phyloP scores from a whole-genome alignment of 805 yeast species.

The Schwanniomyces vanrijiae region DNA sequence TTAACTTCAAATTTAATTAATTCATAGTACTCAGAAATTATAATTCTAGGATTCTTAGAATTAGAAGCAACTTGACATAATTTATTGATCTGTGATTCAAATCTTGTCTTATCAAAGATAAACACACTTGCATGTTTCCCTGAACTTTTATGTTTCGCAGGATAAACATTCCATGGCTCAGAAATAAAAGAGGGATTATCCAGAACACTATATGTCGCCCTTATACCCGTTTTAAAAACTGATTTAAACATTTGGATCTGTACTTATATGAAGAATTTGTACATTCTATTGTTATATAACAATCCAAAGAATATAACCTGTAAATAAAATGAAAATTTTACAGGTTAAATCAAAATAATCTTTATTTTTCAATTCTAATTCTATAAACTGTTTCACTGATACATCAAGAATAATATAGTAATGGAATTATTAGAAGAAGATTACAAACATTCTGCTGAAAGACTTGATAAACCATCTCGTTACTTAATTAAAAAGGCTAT shows the following conservation, averaged over 20 bases:
- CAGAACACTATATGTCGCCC: slow-evolving; percentile 66
- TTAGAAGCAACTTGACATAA: slow-evolving; percentile 30
- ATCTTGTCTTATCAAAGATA: slow-evolving; percentile 77
- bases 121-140: slow-evolving; percentile 76
- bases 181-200: slow-evolving; percentile 68
- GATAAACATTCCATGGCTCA: slow-evolving; percentile 83
- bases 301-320: not conserved
- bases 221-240: slow-evolving; percentile 58
- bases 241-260: slow-evolving; percentile 47
- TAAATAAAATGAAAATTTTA: not conserved
- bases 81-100: slow-evolving; percentile 52
- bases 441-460: slow-evolving; percentile 62
- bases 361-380: too few relatives aligned
- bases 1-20: slow-evolving; percentile 66
- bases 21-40: slow-evolving; percentile 63
- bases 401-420: not conserved
- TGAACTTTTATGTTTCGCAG: slow-evolving; percentile 70
- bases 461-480: slow-evolving; percentile 71
- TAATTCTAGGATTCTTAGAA: slow-evolving; percentile 47
- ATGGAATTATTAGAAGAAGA: slow-evolving; percentile 44
- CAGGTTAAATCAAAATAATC: not conserved
- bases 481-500: slow-evolving; percentile 69
- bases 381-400: not conserved
- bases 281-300: not conserved
- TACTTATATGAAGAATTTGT: not conserved